Evolutionary conservation across 176 grass and related monocot genomes (phyloP).

Genomic region (Pontederia paniculata): DNA sequence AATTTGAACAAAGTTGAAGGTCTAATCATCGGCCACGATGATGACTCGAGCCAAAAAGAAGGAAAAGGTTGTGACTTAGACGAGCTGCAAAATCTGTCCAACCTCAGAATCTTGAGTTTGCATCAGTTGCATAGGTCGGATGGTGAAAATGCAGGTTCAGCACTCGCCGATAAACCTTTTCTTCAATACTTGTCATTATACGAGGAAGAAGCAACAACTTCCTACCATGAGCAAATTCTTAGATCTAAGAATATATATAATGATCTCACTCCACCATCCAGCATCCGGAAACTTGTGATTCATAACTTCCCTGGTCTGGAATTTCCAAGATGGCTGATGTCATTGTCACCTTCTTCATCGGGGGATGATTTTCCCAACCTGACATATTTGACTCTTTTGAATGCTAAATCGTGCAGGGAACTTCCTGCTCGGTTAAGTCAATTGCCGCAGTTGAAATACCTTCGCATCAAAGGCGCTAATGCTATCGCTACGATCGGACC

Average conservation of each 20-base stretch:
- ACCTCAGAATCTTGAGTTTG: slow-evolving; percentile 54
- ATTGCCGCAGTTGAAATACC: too few species aligned
- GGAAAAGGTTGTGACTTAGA: slow-evolving; percentile 15
- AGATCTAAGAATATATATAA: slow-evolving; percentile 57
- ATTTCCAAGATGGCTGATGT: too few species aligned
- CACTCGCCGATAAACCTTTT: slow-evolving; percentile 49
- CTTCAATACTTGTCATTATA: slow-evolving; percentile 42
- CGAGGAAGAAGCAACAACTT: not conserved
- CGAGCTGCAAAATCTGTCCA: slow-evolving; percentile 34
- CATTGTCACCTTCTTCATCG: too few species aligned
- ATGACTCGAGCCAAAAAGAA: not conserved
- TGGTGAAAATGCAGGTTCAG: slow-evolving; percentile 30
- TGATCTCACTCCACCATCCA: slow-evolving; percentile 48
- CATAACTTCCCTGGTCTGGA: too few species aligned
- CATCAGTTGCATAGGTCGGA: slow-evolving; percentile 35
- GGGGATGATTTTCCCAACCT: too few species aligned
- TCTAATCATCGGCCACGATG: slow-evolving; percentile 21
- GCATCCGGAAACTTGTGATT: slow-evolving; percentile 6
- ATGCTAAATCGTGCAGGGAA: too few species aligned
- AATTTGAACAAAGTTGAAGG: not conserved
- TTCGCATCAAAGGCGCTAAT: too few species aligned
- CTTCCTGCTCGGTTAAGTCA: too few species aligned
- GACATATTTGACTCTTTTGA: too few species aligned
- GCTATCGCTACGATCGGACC: too few species aligned
- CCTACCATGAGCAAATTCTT: slow-evolving; percentile 10